Conservation (phyloP, 306 rosid genomes). For the Prosopis cineraria region DNA sequence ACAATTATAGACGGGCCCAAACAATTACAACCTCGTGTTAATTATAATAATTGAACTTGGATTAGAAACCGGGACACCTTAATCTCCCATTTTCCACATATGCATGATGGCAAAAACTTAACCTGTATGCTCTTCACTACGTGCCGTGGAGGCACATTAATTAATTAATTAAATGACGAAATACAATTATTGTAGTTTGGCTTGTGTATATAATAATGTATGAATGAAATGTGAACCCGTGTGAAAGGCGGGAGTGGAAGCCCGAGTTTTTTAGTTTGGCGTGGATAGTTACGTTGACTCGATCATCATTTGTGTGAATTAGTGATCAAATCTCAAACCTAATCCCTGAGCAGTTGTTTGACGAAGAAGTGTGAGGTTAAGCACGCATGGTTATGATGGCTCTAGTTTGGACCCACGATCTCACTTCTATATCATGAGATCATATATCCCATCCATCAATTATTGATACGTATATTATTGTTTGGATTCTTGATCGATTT, state of each 20-base stretch:
- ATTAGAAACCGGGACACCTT: slow-evolving; percentile 17
- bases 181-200: background rate
- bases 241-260: background rate
- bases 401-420: slow-evolving; percentile 1
- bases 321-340: slow-evolving; percentile 36
- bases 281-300: slow-evolving; percentile 16
- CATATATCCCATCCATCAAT: slow-evolving; percentile 13
- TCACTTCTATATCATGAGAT: background rate
- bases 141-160: too few species aligned
- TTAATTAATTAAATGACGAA: background rate
- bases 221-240: background rate
- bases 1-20: background rate
- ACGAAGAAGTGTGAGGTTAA: slow-evolving; percentile 27
- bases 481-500: too few species aligned
- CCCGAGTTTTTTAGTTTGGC: background rate
- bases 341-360: slow-evolving; percentile 37
- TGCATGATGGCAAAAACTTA: background rate
- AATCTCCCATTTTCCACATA: background rate
- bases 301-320: background rate
- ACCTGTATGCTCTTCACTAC: too few species aligned
- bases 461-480: slow-evolving; percentile 4
- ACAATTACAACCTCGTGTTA: background rate
- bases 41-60: background rate
- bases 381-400: background rate
- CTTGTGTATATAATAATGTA: too few species aligned